Evolutionary conservation across 192 early-diverging fungal species (phyloP), one percentile per base, ranked within the genome.

Genomic region (Podila clonocystis): DNA sequence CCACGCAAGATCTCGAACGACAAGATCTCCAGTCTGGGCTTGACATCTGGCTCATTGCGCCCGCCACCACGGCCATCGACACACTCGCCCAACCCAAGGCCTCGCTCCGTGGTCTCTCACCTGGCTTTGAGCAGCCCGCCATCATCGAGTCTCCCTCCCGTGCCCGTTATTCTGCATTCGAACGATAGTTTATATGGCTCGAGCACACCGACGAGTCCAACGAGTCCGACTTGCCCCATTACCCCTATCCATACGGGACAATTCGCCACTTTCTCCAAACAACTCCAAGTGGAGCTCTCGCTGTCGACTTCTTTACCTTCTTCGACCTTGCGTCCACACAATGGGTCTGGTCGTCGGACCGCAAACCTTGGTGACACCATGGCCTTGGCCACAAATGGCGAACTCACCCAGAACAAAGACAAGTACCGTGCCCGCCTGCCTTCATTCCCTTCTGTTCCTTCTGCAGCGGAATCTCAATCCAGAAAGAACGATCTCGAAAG

Each of bases 91-190:
- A 22, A 22, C 13, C 52, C 75, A 71, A 72, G 75, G 38, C 75
- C 75, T 19, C 75, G 75, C 3, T 79, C 75, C 13, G 63, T 77
- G n/a, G 70, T 72, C 15, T 72, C 69, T n/a, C 75, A 79, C 5
- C 28, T 79, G 58, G 50, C 60, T 8, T 61, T 80, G 12, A 69
- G 77, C 62, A 73, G 58, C 9, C 77, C 77, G 19, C 77, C 77
- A 4, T 68, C 58, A 41, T 61, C 72, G 49, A 80, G 70, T 52
- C 77, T 80, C 9, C 77, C 77, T 19, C 77, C 77, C n/a, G 65
- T 80, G 15, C 77, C 77, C 11, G 41, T 50, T 0, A 20, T 78
- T 28, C 65, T 78, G 34, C 75, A 74, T 49, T 71, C 73, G 36
- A 55, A 75, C 41, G 72, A 75, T 19, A 68, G 55, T 17, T 50